Conservation (phyloP, 345 rosid species). For the Odontarrhena argentea region DNA sequence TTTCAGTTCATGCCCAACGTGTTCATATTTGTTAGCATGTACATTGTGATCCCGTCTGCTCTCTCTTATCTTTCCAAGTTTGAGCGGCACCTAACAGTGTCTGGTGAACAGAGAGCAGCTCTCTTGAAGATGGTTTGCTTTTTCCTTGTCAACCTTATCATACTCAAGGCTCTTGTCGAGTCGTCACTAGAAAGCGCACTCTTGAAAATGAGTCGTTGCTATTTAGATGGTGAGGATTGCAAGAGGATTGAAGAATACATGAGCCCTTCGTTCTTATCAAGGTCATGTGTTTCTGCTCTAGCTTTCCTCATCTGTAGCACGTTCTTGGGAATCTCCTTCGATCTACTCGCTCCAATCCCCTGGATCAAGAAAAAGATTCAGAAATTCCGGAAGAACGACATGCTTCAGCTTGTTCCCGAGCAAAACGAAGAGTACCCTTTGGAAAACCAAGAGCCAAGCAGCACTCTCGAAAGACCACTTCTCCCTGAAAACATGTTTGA, state of each 20-base stretch:
- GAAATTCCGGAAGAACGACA: constrained; percentile 87
- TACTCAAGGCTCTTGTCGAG: constrained; percentile 83
- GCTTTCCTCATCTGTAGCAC: constrained; percentile 93
- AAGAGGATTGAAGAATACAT: constrained; percentile 93
- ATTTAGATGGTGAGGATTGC: constrained; percentile 97
- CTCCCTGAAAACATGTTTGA: constrained; percentile 63
- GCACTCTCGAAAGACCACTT: constrained; percentile 73
- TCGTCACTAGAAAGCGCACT: constrained; percentile 86
- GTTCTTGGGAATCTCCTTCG: constrained; percentile 92
- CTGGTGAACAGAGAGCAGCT: constrained; percentile 92
- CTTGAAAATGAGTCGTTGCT: constrained; percentile 88
- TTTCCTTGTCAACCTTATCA: constrained; percentile 92
- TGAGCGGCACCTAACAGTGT: constrained; percentile 84
- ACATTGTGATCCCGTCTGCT: constrained; percentile 83
- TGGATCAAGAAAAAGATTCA: constrained; percentile 94
- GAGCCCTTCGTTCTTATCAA: constrained; percentile 88
- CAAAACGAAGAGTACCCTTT: constrained; percentile 77
- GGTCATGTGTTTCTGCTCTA: constrained; percentile 89
- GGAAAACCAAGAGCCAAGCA: constrained; percentile 60
- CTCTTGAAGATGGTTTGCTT: constrained; percentile 98
- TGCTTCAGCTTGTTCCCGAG: constrained; percentile 96
- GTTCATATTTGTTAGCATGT: constrained; percentile 91
- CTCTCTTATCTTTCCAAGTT: constrained; percentile 94
- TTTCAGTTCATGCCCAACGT: constrained; percentile 96
- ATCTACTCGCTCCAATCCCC: constrained; percentile 89